Base-by-base conservation (phyloP, 2,329 filamentous ascomycete genomes). In the Endothia cerciana region DNA sequence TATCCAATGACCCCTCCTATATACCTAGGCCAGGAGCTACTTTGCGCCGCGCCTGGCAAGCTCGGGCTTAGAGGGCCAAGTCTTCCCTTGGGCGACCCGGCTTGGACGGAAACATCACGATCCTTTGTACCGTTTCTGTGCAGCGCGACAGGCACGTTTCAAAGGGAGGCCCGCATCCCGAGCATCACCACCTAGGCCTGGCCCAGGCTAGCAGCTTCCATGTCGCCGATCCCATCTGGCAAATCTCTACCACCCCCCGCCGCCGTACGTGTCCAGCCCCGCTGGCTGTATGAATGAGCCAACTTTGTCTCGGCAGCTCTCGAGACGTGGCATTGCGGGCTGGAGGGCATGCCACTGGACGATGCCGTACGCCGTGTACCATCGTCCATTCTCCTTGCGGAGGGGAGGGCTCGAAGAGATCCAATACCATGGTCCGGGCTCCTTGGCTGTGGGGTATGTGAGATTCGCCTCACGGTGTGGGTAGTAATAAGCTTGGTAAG, bases 401-500 rank as follows among this genome's bases (percentile, higher is more conserved):
- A 36, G 10, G 33, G 33, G 33, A 36, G 33, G 33, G 33, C 33
- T 6, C 33, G 33, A 36, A 5, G 4, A 10, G 33, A 36, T 10
- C 33, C 5, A 10, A 36, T 36, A 7, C 45, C 28, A 30, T n/a
- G 36, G 40, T 43, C 51, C 61, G 41, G 43, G 30, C 17, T 55
- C 47, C 25, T 22, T 28, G 38, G 17, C n/a, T 53, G 30, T 53
- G 28, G 62, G 38, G 61, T 49, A 49, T 17, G 63, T 58, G 51
- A 60, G 64, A 51, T 22, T 28, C 64, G 25, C n/a, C 19, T 57
- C 40, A 43, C 53, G 25, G 53, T 10, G 49, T 41, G 53, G 55
- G 13, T 36, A n/a, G n/a, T 45, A 25, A 10, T 30, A 60, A 47
- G 43, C 60, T 59, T 65, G 63, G 38, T 61, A n/a, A 25, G 47